Conservation (phyloP, 139 green algal species). For the Diplosphaera chodatii region DNA sequence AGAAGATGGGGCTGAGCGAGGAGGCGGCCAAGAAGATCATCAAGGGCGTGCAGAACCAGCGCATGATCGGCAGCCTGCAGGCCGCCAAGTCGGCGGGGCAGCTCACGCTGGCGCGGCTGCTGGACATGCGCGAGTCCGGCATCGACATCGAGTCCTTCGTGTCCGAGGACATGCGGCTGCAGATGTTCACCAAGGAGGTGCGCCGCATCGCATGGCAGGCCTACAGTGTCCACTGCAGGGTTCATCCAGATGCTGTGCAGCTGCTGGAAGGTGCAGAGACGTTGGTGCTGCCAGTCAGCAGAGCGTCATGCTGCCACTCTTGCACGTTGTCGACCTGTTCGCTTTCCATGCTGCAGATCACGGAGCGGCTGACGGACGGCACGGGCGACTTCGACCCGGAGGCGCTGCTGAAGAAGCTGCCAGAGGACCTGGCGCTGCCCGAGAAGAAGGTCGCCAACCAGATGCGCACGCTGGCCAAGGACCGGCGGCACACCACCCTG, state of each 20-base stretch:
- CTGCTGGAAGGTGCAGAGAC: too few species aligned
- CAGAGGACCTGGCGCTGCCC: slow-evolving; percentile 53
- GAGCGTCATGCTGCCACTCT: too few species aligned
- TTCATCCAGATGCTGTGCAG: too few species aligned
- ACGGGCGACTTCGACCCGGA: slow-evolving; percentile 62
- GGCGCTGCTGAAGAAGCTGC: slow-evolving; percentile 66
- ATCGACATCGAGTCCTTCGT: slow-evolving; percentile 62
- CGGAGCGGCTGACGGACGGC: slow-evolving; percentile 35
- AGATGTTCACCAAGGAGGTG: slow-evolving; percentile 76
- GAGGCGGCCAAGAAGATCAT: slow-evolving; percentile 80
- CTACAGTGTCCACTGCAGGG: too few species aligned
- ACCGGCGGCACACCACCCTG: slow-evolving; percentile 71
- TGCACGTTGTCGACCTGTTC: too few species aligned
- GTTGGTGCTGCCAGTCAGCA: too few species aligned
- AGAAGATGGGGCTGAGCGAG: slow-evolving; percentile 78
- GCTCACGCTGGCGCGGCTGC: slow-evolving; percentile 46
- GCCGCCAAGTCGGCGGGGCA: slow-evolving; percentile 46
- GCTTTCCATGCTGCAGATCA: too few species aligned
- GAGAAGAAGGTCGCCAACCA: slow-evolving; percentile 31
- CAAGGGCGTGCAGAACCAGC: slow-evolving; percentile 59
- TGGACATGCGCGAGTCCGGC: slow-evolving; percentile 68
- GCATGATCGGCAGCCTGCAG: slow-evolving; percentile 36
- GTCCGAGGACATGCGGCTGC: slow-evolving; percentile 58
- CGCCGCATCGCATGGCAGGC: too few species aligned
- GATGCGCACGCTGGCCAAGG: slow-evolving; percentile 52